Base-by-base conservation (phyloP, 2,329 filamentous ascomycete genomes). In the Xylaria hypoxylon region DNA sequence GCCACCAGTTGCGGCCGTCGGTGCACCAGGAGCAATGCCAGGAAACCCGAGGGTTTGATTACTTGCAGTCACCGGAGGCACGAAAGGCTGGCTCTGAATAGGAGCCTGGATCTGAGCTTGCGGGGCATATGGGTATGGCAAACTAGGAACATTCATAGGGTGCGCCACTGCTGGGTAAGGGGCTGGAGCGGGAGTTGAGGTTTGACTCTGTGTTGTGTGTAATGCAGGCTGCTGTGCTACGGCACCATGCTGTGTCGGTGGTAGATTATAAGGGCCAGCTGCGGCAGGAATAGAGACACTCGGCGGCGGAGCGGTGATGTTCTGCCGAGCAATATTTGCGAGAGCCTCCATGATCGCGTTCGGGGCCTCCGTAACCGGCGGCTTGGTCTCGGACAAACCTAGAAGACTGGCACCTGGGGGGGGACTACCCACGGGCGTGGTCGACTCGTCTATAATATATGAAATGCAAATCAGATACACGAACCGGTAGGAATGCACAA, bases 311-410 rank as follows among this genome's bases (percentile, higher is more conserved):
- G 83, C 79, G 24, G 82, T 81, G 42, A 84, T 87, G 77, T 89
- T 93, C 78, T 93, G 90, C 70, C 92, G 90, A 44, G 92, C 91
- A 80, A 96, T 91, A 75, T 92, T 92, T 70, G 92, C 91, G 69
- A 96, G 85, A 50, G 91, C 91, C 77, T 92, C 91, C 79, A 94
- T 84, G 73, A 96, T 94, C 71, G 89, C 90, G 68, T 82, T 79
- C 68, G 83, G 79, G 83, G 84, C 63, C 84, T 79, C 68, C 76
- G 77, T 65, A 80, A 75, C 53, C 75, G 76, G 58, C 26, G 75
- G 65, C 60, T 76, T 77, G 51, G 67, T 64, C 53, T 74, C 75
- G 74, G 75, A 60, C 75, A 73, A 68, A 70, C 76, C 72, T 67
- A 70, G 52, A 77, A 82, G 70, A 78, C 83, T 72, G 82, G 74